Conservation (phyloP, 768 basidiomycete species). For the Lyophyllum atratum region DNA sequence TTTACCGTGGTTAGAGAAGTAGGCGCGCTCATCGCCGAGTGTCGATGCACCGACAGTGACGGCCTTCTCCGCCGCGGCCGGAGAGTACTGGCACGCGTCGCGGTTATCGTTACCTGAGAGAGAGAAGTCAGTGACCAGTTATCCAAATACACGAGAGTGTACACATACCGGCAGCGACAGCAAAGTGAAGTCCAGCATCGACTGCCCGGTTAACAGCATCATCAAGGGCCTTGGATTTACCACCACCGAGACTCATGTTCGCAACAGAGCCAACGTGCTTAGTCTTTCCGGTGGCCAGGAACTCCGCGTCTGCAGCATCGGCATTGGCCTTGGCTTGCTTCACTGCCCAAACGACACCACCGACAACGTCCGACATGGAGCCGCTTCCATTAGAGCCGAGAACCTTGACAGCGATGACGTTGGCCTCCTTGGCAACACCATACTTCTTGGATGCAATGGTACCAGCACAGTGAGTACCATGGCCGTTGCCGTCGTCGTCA, state of each 20-base stretch:
- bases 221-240: slow-evolving; percentile 86
- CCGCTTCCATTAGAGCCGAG: slow-evolving; percentile 95
- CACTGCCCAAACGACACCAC: slow-evolving; percentile 84
- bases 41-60: slow-evolving; percentile 95
- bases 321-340: slow-evolving; percentile 53
- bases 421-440: slow-evolving; percentile 94
- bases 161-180: slow-evolving; percentile 89
- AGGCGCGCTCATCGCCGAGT: slow-evolving; percentile 77
- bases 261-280: slow-evolving; percentile 92
- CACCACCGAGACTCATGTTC: slow-evolving; percentile 98
- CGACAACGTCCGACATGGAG: slow-evolving; percentile 91
- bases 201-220: slow-evolving; percentile 85
- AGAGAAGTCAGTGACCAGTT: not conserved
- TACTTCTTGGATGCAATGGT: slow-evolving; percentile 94
- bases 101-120: slow-evolving; percentile 74
- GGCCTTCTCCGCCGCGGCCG: slow-evolving; percentile 85
- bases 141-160: not conserved
- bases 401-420: slow-evolving; percentile 89
- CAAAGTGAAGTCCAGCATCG: slow-evolving; percentile 85
- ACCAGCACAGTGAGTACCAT: slow-evolving; percentile 93
- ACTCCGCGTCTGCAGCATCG: slow-evolving; percentile 62
- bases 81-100: slow-evolving; percentile 92
- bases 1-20: slow-evolving; percentile 89
- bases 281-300: slow-evolving; percentile 72
- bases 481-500: slow-evolving; percentile 93